phyloP scores from a whole-genome alignment of 1,284 basidiomycete species.

The Austroboletus niveus region DNA sequence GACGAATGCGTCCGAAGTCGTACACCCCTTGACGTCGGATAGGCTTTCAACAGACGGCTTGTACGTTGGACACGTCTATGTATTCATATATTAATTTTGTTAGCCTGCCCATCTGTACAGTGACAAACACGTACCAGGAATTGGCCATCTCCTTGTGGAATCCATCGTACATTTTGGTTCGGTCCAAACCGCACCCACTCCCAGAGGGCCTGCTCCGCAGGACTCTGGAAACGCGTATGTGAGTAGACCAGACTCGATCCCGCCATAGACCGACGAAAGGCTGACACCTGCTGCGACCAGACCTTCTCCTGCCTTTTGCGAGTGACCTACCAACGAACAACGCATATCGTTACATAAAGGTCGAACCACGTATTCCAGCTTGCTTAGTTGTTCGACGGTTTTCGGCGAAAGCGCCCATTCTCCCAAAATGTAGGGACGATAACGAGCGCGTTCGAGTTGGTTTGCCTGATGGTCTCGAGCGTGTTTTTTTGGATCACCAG shows the following conservation, averaged over 20 bases:
- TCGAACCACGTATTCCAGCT: neutral
- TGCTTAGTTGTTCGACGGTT: neutral
- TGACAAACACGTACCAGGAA: slow-evolving; percentile 18
- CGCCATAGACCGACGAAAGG: too few species aligned
- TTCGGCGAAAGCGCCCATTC: neutral
- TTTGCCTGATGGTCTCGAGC: neutral
- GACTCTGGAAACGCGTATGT: neutral
- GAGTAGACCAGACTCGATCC: neutral
- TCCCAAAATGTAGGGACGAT: neutral
- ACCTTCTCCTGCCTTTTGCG: slow-evolving; percentile 17
- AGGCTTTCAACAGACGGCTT: slow-evolving; percentile 35
- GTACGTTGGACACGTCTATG: slow-evolving; percentile 29
- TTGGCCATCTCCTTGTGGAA: slow-evolving; percentile 19
- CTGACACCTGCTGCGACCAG: neutral
- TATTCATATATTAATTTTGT: neutral
- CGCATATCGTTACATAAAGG: neutral
- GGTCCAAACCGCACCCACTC: slow-evolving; percentile 22
- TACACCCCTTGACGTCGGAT: slow-evolving; percentile 33
- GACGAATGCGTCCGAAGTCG: slow-evolving; percentile 34
- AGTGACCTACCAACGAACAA: slow-evolving; percentile 13
- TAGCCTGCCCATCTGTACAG: neutral
- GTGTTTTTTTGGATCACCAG: neutral
- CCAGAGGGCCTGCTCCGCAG: neutral
- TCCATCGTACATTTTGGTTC: slow-evolving; percentile 21
- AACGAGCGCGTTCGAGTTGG: neutral